phyloP scores from a whole-genome alignment of 2,329 filamentous ascomycete genomes.

The Fonsecaea pedrosoi region DNA sequence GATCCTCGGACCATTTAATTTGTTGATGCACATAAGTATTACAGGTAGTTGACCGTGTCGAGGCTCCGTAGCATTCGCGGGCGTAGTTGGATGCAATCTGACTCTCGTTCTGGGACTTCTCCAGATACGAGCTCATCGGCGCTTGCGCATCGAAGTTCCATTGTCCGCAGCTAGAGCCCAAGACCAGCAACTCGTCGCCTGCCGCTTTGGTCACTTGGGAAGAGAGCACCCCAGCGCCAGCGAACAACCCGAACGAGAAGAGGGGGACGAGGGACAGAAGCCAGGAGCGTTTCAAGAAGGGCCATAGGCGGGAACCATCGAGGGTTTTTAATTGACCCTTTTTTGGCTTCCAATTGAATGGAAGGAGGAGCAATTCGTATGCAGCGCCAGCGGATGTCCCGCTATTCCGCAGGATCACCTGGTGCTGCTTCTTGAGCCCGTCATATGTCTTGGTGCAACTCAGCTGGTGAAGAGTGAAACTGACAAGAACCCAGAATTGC shows the following conservation, averaged over 20 bases:
- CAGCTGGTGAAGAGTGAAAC: slow-evolving; percentile 42
- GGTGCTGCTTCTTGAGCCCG: slow-evolving; percentile 44
- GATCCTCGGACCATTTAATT: slow-evolving; percentile 24
- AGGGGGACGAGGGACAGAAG: not conserved
- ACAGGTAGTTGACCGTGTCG: not conserved
- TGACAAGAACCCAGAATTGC: slow-evolving; percentile 44
- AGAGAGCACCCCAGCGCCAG: not conserved
- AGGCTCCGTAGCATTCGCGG: not conserved
- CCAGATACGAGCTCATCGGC: not conserved
- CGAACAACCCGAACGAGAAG: not conserved
- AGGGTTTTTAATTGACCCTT: not conserved
- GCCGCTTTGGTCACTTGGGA: not conserved
- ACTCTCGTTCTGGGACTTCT: not conserved
- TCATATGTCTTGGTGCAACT: slow-evolving; percentile 33
- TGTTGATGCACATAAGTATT: not conserved
- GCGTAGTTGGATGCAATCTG: not conserved
- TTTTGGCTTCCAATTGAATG: not conserved
- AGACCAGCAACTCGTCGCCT: not conserved
- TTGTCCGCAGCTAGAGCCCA: not conserved
- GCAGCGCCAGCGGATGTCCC: slow-evolving; percentile 31
- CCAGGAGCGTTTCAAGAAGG: not conserved
- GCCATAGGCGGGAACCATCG: not conserved
- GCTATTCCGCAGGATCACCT: slow-evolving; percentile 46
- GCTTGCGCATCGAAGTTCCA: not conserved
- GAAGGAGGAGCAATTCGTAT: slow-evolving; percentile 17